A percentile compares a stretch with the other conserved stretches of the same genome.
Conservation (phyloP, 495 filamentous ascomycete species). For the Pyrenula massariospora region DNA sequence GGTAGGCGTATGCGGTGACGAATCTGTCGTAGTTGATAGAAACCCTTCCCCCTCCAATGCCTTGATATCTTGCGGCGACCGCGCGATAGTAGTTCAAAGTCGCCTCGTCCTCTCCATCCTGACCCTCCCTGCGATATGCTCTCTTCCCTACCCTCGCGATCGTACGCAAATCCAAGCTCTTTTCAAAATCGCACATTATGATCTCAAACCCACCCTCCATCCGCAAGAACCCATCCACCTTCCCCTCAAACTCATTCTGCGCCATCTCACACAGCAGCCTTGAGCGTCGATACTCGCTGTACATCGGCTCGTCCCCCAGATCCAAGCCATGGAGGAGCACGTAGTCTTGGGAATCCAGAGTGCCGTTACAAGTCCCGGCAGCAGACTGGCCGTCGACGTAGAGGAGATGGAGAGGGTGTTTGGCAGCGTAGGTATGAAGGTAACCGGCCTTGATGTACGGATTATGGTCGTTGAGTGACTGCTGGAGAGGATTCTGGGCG, state of each 20-base stretch:
- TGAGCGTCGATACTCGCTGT: constrained; percentile 33
- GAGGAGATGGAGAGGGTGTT: constrained; percentile 36
- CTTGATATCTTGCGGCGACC: constrained; percentile 43
- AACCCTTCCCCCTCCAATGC: constrained; percentile 41
- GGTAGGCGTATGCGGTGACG: constrained; percentile 45
- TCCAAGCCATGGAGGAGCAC: constrained; percentile 27
- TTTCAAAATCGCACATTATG: constrained; percentile 51
- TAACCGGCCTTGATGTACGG: constrained; percentile 22
- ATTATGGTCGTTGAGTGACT: background rate
- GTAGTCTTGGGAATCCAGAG: constrained; percentile 47
- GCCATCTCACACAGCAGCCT: constrained; percentile 35
- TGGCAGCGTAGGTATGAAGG: constrained; percentile 41
- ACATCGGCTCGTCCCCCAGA: constrained; percentile 3
- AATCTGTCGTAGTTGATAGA: constrained; percentile 49
- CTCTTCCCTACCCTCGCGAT: constrained; percentile 9
- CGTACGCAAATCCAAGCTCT: constrained; percentile 21
- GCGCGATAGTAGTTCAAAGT: constrained; percentile 20
- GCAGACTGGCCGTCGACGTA: constrained; percentile 54
- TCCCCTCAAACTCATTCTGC: constrained; percentile 28
- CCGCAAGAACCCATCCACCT: constrained; percentile 48
- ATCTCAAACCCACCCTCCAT: constrained; percentile 64
- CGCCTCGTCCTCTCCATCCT: constrained; percentile 4
- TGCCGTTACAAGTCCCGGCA: constrained; percentile 45
- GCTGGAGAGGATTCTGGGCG: background rate
- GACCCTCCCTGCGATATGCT: constrained; percentile 7